Base-by-base conservation (phyloP, 768 basidiomycete species). In the Naganishia vaughanmartiniae region DNA sequence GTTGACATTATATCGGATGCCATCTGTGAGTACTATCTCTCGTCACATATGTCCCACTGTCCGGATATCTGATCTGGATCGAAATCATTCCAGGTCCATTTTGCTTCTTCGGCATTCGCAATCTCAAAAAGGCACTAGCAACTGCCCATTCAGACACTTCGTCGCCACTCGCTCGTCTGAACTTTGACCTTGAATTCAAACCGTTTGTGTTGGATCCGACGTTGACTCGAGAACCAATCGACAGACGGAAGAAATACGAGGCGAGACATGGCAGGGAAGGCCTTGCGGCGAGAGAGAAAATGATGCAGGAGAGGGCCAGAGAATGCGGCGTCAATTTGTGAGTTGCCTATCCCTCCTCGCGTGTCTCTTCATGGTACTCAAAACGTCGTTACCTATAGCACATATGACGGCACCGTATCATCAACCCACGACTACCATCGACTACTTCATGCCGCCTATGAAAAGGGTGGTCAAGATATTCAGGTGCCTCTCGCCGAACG, bases 351-450 rank as follows among this genome's bases (percentile, higher is more conserved):
- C 14, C 33, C n/a, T 36, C 1, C 36, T 65, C 42, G 30, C 21
- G 33, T 12, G 30, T 11, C 4, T 31, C 24, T 30, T n/a, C 54
- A 12, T 36, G 58, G 73, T 53, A 70, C 24, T 51, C 75, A 30
- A 24, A 57, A 63, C 34, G 53, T n/a, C 33, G 42, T 42, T 15
- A 7, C 19, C n/a, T 63, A 21, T 75, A 90, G 89, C 65, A 82
- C 83, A 4, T 87, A 87, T 75, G 84, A 83, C 15, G 89, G 89
- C n/a, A 83, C 84, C 19, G 83, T 91, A 72, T 84, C 85, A 65
- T 86, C 87, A 75, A 89, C 90, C n/a, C 87, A 84, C 42, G 82
- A 84, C 24, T 89, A 88, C 12, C 91, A 92, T 78, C 86, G 90
- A 12, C 83, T 93, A 30, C 84, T 88, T 34, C 85, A 86, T 67